Percentiles rank a stretch among this genome's conserved stretches.
Conservation (phyloP, 345 rosid species). For the Eucalyptus curtisii region DNA sequence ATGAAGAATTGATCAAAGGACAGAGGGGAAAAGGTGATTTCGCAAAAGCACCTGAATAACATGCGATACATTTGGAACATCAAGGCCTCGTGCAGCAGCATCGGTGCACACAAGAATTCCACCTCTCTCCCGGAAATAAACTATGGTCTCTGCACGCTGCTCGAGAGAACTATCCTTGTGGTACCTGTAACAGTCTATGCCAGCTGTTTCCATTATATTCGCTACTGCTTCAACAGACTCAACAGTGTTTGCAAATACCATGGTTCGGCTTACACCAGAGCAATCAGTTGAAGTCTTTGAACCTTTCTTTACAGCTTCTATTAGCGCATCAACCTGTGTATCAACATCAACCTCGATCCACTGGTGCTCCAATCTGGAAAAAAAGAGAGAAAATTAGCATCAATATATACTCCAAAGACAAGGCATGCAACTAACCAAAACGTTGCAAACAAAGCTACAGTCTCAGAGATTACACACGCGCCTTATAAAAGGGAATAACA, state of each 20-base stretch:
- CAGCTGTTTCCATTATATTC: slow-evolving; percentile 63
- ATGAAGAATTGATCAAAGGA: not conserved
- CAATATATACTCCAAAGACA: not conserved
- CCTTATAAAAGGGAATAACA: not conserved
- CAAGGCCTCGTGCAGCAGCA: slow-evolving; percentile 98
- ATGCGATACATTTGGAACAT: slow-evolving; percentile 82
- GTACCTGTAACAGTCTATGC: slow-evolving; percentile 63
- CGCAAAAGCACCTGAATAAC: slow-evolving; percentile 64
- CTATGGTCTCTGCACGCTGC: slow-evolving; percentile 57
- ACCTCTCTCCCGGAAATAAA: slow-evolving; percentile 61
- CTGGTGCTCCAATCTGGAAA: slow-evolving; percentile 62
- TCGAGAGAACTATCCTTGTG: slow-evolving; percentile 80
- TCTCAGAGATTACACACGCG: not conserved
- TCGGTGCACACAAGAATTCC: slow-evolving; percentile 93
- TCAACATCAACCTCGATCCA: slow-evolving; percentile 84
- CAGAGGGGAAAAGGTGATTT: not conserved
- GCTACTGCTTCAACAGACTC: slow-evolving; percentile 87
- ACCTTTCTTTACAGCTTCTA: slow-evolving; percentile 58
- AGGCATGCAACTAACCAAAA: not conserved
- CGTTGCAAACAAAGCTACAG: not conserved
- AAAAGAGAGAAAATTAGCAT: not conserved
- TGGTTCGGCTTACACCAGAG: slow-evolving; percentile 42
- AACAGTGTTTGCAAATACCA: slow-evolving; percentile 93
- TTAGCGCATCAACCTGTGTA: slow-evolving; percentile 77
- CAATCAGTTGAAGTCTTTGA: slow-evolving; percentile 3